Conservation (phyloP, 2,329 filamentous ascomycete species). For the Aspergillus chevalieri region DNA sequence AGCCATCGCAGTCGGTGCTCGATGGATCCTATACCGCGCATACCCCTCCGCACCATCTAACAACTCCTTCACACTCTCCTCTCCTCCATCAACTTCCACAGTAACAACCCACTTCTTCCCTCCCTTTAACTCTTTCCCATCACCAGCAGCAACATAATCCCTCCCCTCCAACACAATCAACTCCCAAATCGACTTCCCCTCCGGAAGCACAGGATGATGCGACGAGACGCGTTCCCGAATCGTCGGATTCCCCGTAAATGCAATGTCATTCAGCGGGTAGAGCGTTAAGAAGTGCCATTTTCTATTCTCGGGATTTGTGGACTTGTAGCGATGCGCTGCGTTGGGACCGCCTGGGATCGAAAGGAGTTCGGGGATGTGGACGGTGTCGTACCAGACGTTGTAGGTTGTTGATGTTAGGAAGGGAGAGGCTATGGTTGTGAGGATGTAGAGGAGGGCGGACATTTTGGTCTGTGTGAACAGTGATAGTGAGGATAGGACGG, state of each 20-base stretch:
- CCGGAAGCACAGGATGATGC: background rate
- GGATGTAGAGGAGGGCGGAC: background rate
- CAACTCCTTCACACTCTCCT: background rate
- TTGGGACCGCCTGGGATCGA: background rate
- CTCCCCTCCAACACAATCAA: background rate
- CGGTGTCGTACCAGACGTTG: background rate
- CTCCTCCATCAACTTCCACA: background rate
- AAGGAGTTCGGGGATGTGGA: background rate
- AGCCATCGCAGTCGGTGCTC: background rate
- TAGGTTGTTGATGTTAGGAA: background rate
- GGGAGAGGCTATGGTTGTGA: background rate
- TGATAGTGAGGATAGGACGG: no score
- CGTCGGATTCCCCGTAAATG: background rate
- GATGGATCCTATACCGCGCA: background rate
- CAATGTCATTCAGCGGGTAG: background rate
- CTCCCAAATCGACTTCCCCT: background rate
- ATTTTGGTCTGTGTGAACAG: background rate
- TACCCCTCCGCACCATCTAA: background rate
- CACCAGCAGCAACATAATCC: background rate
- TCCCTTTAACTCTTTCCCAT: background rate
- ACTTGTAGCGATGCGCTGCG: background rate
- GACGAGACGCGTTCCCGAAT: background rate
- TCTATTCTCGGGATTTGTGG: background rate
- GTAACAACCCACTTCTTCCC: background rate
- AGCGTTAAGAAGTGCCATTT: background rate